Percentiles rank a stretch among this genome's conserved stretches.
These are phyloP conservation scores for Artemisia annua DNA, from an alignment of 129 eudicot genomes.

Conservation along the genomic window DNA sequence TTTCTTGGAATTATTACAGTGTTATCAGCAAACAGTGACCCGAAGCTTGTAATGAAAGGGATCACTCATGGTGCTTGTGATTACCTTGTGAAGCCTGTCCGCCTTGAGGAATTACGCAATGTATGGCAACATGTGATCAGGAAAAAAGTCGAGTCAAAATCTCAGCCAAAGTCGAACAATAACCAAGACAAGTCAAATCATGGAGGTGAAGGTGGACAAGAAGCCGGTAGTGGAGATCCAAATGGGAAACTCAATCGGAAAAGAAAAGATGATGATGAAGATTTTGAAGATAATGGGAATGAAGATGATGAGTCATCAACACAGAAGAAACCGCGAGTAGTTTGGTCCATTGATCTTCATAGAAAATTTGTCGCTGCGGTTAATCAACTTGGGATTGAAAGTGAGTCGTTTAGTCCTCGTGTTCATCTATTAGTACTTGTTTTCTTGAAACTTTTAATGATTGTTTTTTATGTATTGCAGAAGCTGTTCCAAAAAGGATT, in stretches of 20 bases:
- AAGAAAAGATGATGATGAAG: constrained; percentile 92
- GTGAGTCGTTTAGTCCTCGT: constrained; percentile 39
- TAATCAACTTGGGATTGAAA: constrained; percentile 87
- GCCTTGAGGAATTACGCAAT: constrained; percentile 89
- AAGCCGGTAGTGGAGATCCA: constrained; percentile 59
- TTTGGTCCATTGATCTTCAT: constrained; percentile 95
- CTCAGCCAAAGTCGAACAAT: constrained; percentile 45
- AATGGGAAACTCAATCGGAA: constrained; percentile 65
- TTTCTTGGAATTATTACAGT: constrained; percentile 46
- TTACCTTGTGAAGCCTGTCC: constrained; percentile 90
- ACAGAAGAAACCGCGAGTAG: constrained; percentile 96
- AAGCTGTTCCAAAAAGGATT: constrained; percentile 97
- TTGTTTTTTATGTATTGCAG: constrained; percentile 39
- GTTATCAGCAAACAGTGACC: constrained; percentile 92
- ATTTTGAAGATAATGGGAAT: constrained; percentile 62
- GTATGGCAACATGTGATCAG: constrained; percentile 96
- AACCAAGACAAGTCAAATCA: constrained; percentile 48
- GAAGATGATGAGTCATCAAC: constrained; percentile 72
- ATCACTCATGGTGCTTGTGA: constrained; percentile 95
- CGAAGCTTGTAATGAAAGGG: constrained; percentile 98
- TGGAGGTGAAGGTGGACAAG: constrained; percentile 65
- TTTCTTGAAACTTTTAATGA: constrained; percentile 1
- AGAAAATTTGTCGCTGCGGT: constrained; percentile 95
- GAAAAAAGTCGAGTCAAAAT: constrained; percentile 59
- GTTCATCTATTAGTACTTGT: constrained; percentile 18